Base-by-base conservation (phyloP, 805 yeast species). In the Cyberlindnera amylophila region DNA sequence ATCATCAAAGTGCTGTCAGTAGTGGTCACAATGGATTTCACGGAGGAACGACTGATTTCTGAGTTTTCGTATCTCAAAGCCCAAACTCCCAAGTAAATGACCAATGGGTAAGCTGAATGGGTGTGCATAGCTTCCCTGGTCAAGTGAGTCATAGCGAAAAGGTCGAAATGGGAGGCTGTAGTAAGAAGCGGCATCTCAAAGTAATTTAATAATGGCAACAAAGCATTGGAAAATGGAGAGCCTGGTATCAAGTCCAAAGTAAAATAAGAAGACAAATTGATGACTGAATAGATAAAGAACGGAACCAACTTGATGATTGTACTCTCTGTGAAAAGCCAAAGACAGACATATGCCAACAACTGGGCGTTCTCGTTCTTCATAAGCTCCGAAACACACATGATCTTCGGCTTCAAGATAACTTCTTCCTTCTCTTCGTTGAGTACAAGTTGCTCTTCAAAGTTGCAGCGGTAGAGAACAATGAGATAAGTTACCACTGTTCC, bases 341-440 rank as follows among this genome's bases (percentile, higher is more conserved):
- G 54, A n/a, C 57, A 46, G 1, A 70, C 53, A 51, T 61, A 66
- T 0, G 63, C 62, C 31, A 69, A 53, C 34, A 70, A 43, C 32
- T 66, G 71, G 0, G 69, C 59, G 44, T 70, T 67, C 41, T 69
- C 73, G n/a, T 71, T 63, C 48, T 61, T 66, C 35, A 70, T 50
- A 5, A 65, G 53, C 35, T 63, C 66, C 8, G 71, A 59, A 15
- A 69, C 46, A 11, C 61, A 57, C 24, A 64, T 49, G 4, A 27
- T 31, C 32, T 24, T 45, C 8, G 48, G 38, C 32, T 39, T 45
- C 3, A 47, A 37, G 12, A 41, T 19, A 17, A 49, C 45, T 32
- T 44, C 50, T 17, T 49, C 47, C 14, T 41, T 42, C 13, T 39
- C 43, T 8, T 48, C 54, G 28, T 50, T 42, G 23, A 39, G 17